These are phyloP conservation scores for Phytophthora quininea DNA, from an alignment of 352 stramenopile species.

Conservation along the genomic window DNA sequence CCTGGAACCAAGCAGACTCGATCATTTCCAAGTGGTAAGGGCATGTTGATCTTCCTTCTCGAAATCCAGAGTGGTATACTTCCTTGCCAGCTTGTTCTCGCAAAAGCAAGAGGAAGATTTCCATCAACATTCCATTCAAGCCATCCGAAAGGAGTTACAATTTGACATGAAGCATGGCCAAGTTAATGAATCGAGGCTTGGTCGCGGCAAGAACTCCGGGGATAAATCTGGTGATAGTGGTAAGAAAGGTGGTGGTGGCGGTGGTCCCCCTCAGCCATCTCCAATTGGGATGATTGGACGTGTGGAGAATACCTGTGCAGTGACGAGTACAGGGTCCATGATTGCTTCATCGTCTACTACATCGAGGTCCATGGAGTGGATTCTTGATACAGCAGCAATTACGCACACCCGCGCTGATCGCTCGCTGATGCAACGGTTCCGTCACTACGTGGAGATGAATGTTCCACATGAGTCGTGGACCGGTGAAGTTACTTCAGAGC, in stretches of 20 bases:
- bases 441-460: conserved; percentile 2
- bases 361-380: not conserved
- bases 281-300: not conserved
- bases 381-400: conserved; percentile 1
- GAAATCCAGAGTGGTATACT: too few relatives aligned
- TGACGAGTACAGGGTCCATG: not conserved
- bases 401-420: not conserved
- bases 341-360: not conserved
- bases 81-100: too few relatives aligned
- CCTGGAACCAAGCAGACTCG: too few relatives aligned
- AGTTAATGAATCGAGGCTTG: too few relatives aligned
- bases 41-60: too few relatives aligned
- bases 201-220: too few relatives aligned
- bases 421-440: not conserved
- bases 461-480: conserved; percentile 9
- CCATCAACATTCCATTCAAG: too few relatives aligned
- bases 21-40: too few relatives aligned
- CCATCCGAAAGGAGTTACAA: too few relatives aligned
- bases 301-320: not conserved
- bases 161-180: too few relatives aligned
- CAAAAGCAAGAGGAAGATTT: too few relatives aligned
- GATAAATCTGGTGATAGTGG: not conserved
- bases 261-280: not conserved
- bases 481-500: not conserved
- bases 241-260: not conserved